Base-by-base conservation (phyloP, 2,329 filamentous ascomycete species). In the Tolypocladium tropicale region DNA sequence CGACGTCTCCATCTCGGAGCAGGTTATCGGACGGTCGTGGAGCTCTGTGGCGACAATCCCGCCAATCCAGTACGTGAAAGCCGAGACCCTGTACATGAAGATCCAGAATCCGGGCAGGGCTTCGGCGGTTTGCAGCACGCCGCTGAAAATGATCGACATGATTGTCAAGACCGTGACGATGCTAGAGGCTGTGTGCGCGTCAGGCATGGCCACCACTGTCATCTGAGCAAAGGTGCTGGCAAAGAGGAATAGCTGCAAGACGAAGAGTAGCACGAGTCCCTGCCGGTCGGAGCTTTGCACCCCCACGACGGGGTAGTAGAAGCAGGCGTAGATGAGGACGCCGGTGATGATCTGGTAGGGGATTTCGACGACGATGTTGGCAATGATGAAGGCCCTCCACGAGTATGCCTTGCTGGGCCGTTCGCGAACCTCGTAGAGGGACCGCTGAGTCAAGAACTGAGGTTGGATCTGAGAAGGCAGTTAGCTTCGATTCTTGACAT, bases 351-450 rank as follows among this genome's bases (percentile, higher is more conserved):
- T 76, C 65, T 90, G 84, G 74, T 84, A 91, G 0, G 86, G 86
- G 1, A 90, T 76, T 67, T 92, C 88, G 52, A 88, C 86, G 3
- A 88, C 54, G 55, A 90, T 81, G 65, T 89, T 89, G 64, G 85
- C 81, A 3, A 86, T 71, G 67, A 91, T 79, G 70, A 91, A 90
- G 0, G 80, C 84, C 61, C 82, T 78, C 88, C 88, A 91, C 0
- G 84, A 88, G 72, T 91, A 92, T 0, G 84, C 77, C 64, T 89
- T 89, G 68, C 79, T 83, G 0, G 88, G 87, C 1, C 87, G 80
- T 69, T 92, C 89, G 52, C 87, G 85, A 5, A 88, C 86, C 69
- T 92, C 88, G 69, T 91, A 92, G 0, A 92, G 75, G 1, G 84
- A 78, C 21, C 89, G 81, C 63, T 90, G 87, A 0, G 83, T 84